Conservation (phyloP, 2,329 filamentous ascomycete genomes). For the Basipetospora chlamydospora region DNA sequence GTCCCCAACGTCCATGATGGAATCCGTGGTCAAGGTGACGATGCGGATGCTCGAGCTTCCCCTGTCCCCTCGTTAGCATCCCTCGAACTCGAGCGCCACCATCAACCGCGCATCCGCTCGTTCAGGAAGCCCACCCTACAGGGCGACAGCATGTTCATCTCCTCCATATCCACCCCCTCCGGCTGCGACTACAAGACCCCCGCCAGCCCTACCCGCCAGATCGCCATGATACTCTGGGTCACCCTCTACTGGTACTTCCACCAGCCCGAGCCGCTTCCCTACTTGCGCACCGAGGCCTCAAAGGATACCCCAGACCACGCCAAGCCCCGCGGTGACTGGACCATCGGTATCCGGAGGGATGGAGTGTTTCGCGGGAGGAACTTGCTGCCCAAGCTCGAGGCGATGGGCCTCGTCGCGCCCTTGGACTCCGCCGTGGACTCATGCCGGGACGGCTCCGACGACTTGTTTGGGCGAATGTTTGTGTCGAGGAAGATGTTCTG, state of each 20-base stretch:
- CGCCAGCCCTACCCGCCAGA: slow-evolving; percentile 69
- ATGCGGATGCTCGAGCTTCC: too few relatives aligned
- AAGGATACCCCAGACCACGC: slow-evolving; percentile 52
- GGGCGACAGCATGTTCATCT: slow-evolving; percentile 78
- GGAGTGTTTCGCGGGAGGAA: slow-evolving; percentile 78
- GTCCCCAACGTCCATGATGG: too few relatives aligned
- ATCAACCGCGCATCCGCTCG: slow-evolving; percentile 14
- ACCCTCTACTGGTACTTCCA: slow-evolving; percentile 97
- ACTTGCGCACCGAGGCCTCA: slow-evolving; percentile 47
- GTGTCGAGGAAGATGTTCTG: slow-evolving; percentile 72
- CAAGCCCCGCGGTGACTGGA: slow-evolving; percentile 73
- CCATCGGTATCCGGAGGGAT: slow-evolving; percentile 68
- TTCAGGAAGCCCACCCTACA: slow-evolving; percentile 63
- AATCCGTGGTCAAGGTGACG: slow-evolving; percentile 7
- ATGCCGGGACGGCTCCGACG: slow-evolving; percentile 43
- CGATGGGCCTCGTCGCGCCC: slow-evolving; percentile 74
- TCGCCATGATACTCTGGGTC: slow-evolving; percentile 94
- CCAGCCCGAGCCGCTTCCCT: slow-evolving; percentile 56
- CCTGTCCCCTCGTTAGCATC: too few relatives aligned
- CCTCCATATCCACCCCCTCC: slow-evolving; percentile 74
- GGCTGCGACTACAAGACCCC: slow-evolving; percentile 66
- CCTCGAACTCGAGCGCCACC: too few relatives aligned
- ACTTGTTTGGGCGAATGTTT: slow-evolving; percentile 69
- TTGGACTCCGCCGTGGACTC: slow-evolving; percentile 60
- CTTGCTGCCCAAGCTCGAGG: slow-evolving; percentile 76